These are phyloP conservation scores for Monosporascus sp. DNA, from an alignment of 2,329 filamentous ascomycete genomes.

Conservation along the genomic window DNA sequence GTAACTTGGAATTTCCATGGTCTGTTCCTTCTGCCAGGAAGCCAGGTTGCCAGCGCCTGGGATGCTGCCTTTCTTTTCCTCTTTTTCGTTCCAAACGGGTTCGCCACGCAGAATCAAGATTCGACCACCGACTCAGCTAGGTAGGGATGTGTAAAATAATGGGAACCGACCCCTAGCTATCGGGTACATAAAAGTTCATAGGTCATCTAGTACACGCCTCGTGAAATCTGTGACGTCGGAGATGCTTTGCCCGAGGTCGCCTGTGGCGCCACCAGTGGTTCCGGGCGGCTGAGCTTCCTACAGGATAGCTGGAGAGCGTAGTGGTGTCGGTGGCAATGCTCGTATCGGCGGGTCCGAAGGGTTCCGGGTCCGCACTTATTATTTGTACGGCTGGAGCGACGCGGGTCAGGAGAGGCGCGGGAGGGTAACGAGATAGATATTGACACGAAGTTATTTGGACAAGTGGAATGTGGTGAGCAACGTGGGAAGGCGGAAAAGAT, in stretches of 20 bases:
- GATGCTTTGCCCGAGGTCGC: slow-evolving; percentile 7
- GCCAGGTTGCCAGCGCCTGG: background rate
- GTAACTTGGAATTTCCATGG: slow-evolving; percentile 26
- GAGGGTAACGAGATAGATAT: background rate
- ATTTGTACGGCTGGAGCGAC: background rate
- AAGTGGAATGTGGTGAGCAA: background rate
- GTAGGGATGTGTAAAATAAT: slow-evolving; percentile 3
- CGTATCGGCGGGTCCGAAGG: slow-evolving; percentile 16
- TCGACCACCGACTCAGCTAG: slow-evolving; percentile 6
- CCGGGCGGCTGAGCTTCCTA: slow-evolving; percentile 1
- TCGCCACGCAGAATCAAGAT: slow-evolving; percentile 13
- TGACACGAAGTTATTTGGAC: background rate
- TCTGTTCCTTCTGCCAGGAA: background rate
- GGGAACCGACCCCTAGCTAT: slow-evolving; percentile 3
- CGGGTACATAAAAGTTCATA: slow-evolving; percentile 4
- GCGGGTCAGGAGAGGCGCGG: background rate
- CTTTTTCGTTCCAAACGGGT: slow-evolving; percentile 2
- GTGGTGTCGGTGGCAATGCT: slow-evolving; percentile 17
- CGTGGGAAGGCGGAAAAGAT: background rate
- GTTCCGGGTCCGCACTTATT: background rate
- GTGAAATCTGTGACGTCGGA: slow-evolving; percentile 10
- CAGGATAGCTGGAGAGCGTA: slow-evolving; percentile 5
- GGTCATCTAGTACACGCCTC: slow-evolving; percentile 8
- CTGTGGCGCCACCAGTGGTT: slow-evolving; percentile 4
- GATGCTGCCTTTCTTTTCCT: background rate